These are phyloP conservation scores for Phoma sp. DNA, from an alignment of 2,329 filamentous ascomycete species.

Conservation along the genomic window DNA sequence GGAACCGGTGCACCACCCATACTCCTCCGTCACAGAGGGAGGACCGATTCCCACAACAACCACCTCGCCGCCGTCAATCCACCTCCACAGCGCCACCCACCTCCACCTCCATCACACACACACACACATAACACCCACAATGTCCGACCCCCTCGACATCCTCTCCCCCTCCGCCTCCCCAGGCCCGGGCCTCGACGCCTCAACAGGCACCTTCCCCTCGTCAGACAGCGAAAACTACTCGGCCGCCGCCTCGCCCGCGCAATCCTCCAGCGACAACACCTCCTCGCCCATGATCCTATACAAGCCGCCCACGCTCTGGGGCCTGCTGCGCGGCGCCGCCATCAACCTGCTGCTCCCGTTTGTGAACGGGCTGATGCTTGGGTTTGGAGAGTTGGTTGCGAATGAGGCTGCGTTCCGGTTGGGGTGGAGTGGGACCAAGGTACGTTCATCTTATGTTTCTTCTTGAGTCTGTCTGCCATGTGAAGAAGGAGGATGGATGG, in stretches of 20 bases:
- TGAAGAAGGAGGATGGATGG: neutral
- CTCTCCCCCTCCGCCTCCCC: slow-evolving; percentile 41
- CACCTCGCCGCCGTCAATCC: neutral
- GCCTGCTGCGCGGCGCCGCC: slow-evolving; percentile 81
- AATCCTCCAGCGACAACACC: slow-evolving; percentile 59
- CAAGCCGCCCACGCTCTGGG: slow-evolving; percentile 85
- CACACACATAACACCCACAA: neutral
- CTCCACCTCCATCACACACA: neutral
- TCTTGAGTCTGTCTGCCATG: neutral
- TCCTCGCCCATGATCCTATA: slow-evolving; percentile 81
- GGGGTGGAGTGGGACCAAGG: slow-evolving; percentile 94
- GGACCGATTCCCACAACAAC: neutral
- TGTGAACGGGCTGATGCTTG: slow-evolving; percentile 97
- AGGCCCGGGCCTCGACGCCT: slow-evolving; percentile 63
- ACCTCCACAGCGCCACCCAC: neutral
- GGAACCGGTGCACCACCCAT: too few species aligned
- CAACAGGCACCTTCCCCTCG: slow-evolving; percentile 63
- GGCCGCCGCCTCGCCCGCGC: slow-evolving; percentile 65
- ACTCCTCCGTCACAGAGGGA: too few species aligned
- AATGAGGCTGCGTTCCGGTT: slow-evolving; percentile 93
- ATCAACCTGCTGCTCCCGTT: slow-evolving; percentile 97
- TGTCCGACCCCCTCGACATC: slow-evolving; percentile 58
- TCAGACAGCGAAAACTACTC: slow-evolving; percentile 87
- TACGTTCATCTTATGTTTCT: slow-evolving; percentile 56
- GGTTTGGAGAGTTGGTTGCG: slow-evolving; percentile 94